Conservation (phyloP, 805 yeast species). For the Myxozyma mucilagina region DNA sequence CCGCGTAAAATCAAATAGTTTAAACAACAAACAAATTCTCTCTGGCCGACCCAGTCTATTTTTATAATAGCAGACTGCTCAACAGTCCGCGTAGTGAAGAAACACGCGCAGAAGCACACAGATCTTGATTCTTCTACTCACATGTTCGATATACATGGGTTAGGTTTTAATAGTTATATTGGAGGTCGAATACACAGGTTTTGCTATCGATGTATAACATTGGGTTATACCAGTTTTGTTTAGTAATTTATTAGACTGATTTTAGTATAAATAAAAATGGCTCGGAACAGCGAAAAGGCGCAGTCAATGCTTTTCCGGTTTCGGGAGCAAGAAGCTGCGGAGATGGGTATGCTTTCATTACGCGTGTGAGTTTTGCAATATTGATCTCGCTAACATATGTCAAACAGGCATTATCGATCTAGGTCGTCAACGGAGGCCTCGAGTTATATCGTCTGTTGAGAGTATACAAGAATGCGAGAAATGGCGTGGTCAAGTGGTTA, state of each 20-base stretch:
- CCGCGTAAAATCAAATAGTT: no score
- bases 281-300: conserved; percentile 74
- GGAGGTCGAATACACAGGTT: background rate
- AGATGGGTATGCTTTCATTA: conserved; percentile 45
- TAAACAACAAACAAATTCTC: no score
- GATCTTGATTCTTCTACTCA: no score
- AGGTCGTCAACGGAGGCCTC: conserved; percentile 61
- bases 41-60: no score
- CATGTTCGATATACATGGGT: no score
- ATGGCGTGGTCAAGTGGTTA: conserved; percentile 62
- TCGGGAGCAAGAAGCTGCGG: conserved; percentile 61
- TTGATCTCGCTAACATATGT: background rate
- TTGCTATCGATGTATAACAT: background rate
- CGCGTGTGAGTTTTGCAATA: background rate
- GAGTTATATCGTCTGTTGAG: conserved; percentile 53
- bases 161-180: no score
- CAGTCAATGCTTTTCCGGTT: conserved; percentile 67
- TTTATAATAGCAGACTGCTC: no score
- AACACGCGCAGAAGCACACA: no score
- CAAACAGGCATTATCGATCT: conserved; percentile 48
- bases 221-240: background rate
- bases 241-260: background rate
- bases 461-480: conserved; percentile 65
- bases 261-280: conserved; percentile 45
- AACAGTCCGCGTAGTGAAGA: no score